Evolutionary conservation across 1,284 basidiomycete species (phyloP).

Genomic region (Moesziomyces globuligerus): DNA sequence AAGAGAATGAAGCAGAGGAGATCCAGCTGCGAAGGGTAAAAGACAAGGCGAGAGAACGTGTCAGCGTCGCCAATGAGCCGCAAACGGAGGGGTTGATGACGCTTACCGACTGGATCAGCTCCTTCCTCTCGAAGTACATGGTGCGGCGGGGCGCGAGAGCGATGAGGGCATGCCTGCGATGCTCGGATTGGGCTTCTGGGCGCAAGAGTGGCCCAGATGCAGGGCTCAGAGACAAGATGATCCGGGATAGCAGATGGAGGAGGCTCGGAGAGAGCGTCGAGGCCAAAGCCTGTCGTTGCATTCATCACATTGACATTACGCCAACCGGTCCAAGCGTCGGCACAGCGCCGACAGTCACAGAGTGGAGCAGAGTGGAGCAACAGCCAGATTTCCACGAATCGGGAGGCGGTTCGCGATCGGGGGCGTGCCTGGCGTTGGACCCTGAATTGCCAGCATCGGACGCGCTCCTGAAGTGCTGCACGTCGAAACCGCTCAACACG

Average conservation of each 20-base stretch:
- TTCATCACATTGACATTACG: too few relatives aligned
- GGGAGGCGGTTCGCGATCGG: background rate
- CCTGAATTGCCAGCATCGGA: background rate
- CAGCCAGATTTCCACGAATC: background rate
- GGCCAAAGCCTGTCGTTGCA: too few relatives aligned
- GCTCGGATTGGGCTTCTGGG: too few relatives aligned
- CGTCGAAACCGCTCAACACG: background rate
- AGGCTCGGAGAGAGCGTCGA: too few relatives aligned
- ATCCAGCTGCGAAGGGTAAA: constrained; percentile 53
- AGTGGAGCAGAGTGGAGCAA: too few relatives aligned
- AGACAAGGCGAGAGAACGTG: too few relatives aligned
- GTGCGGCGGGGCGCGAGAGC: background rate
- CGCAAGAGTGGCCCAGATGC: too few relatives aligned
- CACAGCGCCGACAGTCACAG: too few relatives aligned
- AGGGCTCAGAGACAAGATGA: too few relatives aligned
- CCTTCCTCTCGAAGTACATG: constrained; percentile 51
- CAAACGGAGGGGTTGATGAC: background rate
- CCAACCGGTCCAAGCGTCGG: too few relatives aligned
- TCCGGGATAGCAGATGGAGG: too few relatives aligned
- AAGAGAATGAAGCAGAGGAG: constrained; percentile 51
- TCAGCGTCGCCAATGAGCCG: too few relatives aligned
- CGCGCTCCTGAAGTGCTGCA: background rate
- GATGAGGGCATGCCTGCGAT: constrained; percentile 17
- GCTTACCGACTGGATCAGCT: constrained; percentile 48
- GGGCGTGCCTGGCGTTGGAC: background rate